phyloP scores from a whole-genome alignment of 345 rosid genomes.

The Aegle marmelos region DNA sequence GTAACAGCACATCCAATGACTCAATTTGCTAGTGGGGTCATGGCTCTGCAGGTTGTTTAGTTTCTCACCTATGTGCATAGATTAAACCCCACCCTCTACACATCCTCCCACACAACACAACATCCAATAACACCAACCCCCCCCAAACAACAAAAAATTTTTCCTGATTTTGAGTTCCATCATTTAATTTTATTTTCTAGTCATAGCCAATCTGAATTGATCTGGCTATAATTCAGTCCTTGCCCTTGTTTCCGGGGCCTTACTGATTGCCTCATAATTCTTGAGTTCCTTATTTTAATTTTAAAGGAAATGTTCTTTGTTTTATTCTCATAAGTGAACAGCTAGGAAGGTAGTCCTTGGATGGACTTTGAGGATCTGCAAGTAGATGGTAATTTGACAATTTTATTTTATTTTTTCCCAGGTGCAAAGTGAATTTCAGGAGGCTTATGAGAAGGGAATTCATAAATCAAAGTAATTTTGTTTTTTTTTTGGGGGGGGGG shows the following conservation, averaged over 20 bases:
- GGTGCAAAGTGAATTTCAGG: constrained; percentile 98
- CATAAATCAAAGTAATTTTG: constrained; percentile 69
- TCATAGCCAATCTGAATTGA: not conserved
- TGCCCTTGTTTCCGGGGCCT: not conserved
- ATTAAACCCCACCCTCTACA: not conserved
- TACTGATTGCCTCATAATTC: not conserved
- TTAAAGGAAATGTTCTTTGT: not conserved
- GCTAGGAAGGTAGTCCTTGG: not conserved
- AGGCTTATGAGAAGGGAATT: constrained; percentile 88
- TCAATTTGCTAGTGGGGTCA: constrained; percentile 93
- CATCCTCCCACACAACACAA: too few species aligned
- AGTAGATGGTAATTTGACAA: constrained; percentile 4
- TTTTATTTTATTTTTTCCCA: constrained; percentile 29
- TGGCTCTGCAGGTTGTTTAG: constrained; percentile 90
- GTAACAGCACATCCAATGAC: constrained; percentile 96
- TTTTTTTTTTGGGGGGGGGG: not conserved
- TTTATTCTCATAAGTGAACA: not conserved
- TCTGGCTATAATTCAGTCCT: not conserved
- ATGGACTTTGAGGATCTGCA: not conserved
- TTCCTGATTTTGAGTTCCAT: constrained; percentile 1
- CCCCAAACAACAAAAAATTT: not conserved
- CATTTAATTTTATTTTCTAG: constrained; percentile 1
- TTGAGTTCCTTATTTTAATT: not conserved
- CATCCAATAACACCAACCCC: too few species aligned
- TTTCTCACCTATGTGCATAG: constrained; percentile 1